Conservation (phyloP, 352 stramenopile species). For the Phytophthora ramorum region DNA sequence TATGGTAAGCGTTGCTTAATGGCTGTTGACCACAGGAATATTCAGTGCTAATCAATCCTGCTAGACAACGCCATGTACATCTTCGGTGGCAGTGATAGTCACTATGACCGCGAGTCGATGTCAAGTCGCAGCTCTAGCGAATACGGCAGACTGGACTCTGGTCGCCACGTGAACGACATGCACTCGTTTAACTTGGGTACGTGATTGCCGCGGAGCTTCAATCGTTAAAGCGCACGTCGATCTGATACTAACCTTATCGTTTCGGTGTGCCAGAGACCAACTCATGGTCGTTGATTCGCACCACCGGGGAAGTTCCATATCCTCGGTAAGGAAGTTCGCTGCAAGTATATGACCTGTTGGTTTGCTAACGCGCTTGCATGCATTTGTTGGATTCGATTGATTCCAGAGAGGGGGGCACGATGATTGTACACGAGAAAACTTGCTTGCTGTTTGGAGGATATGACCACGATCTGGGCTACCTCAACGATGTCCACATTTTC, state of each 20-base stretch:
- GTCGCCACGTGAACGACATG: slow-evolving; percentile 95
- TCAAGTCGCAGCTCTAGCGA: slow-evolving; percentile 88
- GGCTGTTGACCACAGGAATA: background rate
- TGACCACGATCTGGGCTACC: slow-evolving; percentile 93
- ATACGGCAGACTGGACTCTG: slow-evolving; percentile 84
- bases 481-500: slow-evolving; percentile 97
- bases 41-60: background rate
- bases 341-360: background rate
- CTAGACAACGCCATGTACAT: slow-evolving; percentile 46
- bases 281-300: slow-evolving; percentile 42
- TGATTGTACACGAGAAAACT: slow-evolving; percentile 92
- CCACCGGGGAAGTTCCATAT: slow-evolving; percentile 66
- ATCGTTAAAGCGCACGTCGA: background rate
- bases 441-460: slow-evolving; percentile 97
- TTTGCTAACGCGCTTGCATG: background rate
- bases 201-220: background rate
- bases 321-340: slow-evolving; percentile 47
- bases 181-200: slow-evolving; percentile 95
- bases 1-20: slow-evolving; percentile 51
- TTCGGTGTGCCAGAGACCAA: slow-evolving; percentile 61
- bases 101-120: slow-evolving; percentile 64
- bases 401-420: slow-evolving; percentile 85
- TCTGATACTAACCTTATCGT: background rate
- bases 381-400: background rate
- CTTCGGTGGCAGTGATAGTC: slow-evolving; percentile 56